A percentile compares a stretch with the other conserved stretches of the same genome.
phyloP scores from a whole-genome alignment of 805 yeast genomes.

The Scheffersomyces stipitis region DNA sequence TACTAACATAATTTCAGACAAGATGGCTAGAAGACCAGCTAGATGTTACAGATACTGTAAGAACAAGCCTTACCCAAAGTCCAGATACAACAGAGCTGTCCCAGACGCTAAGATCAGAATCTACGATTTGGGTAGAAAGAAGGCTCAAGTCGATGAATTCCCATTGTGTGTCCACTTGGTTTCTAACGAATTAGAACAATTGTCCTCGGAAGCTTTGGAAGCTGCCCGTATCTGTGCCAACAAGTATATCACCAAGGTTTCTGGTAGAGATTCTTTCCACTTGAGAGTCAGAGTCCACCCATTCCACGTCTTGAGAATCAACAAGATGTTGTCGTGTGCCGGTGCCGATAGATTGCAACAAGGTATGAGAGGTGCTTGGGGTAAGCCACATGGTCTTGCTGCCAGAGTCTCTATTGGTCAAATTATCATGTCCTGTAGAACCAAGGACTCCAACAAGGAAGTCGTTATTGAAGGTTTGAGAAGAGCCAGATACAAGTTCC shows the following conservation, averaged over 20 bases:
- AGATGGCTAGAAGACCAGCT: slow-evolving; percentile 99
- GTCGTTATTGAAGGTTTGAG: slow-evolving; percentile 98
- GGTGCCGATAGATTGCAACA: slow-evolving; percentile 99
- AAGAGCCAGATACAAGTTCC: slow-evolving; percentile 99
- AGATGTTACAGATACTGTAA: slow-evolving; percentile 99
- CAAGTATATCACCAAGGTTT: slow-evolving; percentile 96
- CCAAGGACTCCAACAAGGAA: slow-evolving; percentile 97
- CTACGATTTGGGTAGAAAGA: slow-evolving; percentile 99
- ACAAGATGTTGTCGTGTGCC: slow-evolving; percentile 99
- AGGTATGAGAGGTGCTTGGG: slow-evolving; percentile 99
- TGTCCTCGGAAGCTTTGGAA: slow-evolving; percentile 99
- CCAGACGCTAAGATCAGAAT: slow-evolving; percentile 99
- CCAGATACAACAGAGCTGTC: slow-evolving; percentile 99
- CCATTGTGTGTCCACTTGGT: slow-evolving; percentile 99
- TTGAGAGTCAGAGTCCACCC: slow-evolving; percentile 99
- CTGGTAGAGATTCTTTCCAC: slow-evolving; percentile 99
- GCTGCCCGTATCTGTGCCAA: slow-evolving; percentile 99
- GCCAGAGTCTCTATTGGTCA: slow-evolving; percentile 99
- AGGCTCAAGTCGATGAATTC: slow-evolving; percentile 99
- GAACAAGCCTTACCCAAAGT: slow-evolving; percentile 99
- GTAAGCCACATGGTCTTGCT: slow-evolving; percentile 99
- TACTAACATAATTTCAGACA: slow-evolving; percentile 43
- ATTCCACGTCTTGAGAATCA: slow-evolving; percentile 99
- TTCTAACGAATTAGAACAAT: slow-evolving; percentile 98
- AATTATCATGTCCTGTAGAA: slow-evolving; percentile 95